Base-by-base conservation (phyloP, 106 monocot genomes). In the Narthecium ossifragum region DNA sequence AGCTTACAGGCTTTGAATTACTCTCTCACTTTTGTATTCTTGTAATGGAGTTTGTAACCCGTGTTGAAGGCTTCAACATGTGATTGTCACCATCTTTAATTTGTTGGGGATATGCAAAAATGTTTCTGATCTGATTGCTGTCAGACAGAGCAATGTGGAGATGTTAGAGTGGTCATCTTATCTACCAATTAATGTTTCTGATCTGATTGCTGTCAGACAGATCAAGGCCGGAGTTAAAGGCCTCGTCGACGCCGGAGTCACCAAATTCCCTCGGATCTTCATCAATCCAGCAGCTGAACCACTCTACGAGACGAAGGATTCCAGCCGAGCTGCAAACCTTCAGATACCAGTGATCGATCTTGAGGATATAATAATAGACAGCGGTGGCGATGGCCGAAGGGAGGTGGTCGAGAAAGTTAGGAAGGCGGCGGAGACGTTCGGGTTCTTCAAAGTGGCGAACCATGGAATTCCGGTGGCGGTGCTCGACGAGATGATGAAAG, bases 151-250 rank as follows among this genome's bases (percentile, higher is more conserved):
- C n/a, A n/a, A n/a, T n/a, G n/a, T n/a, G n/a, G n/a, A n/a, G n/a
- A n/a, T n/a, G n/a, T n/a, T n/a, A n/a, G n/a, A n/a, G n/a, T n/a
- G n/a, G n/a, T n/a, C n/a, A n/a, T n/a, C n/a, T n/a, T n/a, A n/a
- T n/a, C n/a, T n/a, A n/a, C n/a, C n/a, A n/a, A n/a, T n/a, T n/a
- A n/a, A n/a, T n/a, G n/a, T n/a, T n/a, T n/a, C n/a, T n/a, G n/a
- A n/a, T n/a, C n/a, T n/a, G n/a, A n/a, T n/a, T n/a, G n/a, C n/a
- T n/a, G n/a, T n/a, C n/a, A n/a, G n/a, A n/a, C n/a, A 68, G 5
- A 68, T 68, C 22, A 63, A 63, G 45, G 27, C 73, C 73, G 78
- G 73, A 45, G 78, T 73, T 34, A 67, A 53, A 25, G 78, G 78
- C 57, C 78, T 78, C 41, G 62, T 73, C 45, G 68, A 67, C 8